phyloP scores from a whole-genome alignment of 108 stramenopile genomes.

The Craspedostauros australis region DNA sequence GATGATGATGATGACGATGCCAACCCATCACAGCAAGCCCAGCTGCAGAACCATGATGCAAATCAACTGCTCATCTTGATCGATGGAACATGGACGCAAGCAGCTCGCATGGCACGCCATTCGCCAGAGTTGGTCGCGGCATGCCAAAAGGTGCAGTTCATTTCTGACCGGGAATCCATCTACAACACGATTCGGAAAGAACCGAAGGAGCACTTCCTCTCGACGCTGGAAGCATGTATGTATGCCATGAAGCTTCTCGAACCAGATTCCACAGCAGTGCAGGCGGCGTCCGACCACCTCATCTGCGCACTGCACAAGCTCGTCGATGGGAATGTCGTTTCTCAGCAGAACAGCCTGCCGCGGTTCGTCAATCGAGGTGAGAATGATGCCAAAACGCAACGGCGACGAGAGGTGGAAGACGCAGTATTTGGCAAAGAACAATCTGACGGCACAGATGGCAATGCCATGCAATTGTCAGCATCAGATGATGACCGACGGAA shows the following conservation, averaged over 20 bases:
- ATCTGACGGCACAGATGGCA: too few species aligned
- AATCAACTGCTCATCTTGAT: slow-evolving; percentile 33
- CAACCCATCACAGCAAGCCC: background rate
- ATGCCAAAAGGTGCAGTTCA: slow-evolving; percentile 38
- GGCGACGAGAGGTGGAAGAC: slow-evolving; percentile 11
- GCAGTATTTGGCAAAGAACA: too few species aligned
- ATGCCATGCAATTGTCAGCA: too few species aligned
- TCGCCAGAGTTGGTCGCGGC: slow-evolving; percentile 33
- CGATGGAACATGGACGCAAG: slow-evolving; percentile 63
- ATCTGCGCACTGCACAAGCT: slow-evolving; percentile 12
- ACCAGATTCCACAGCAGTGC: slow-evolving; percentile 1
- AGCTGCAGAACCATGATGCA: background rate
- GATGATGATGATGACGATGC: background rate
- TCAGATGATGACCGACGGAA: too few species aligned
- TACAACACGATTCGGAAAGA: slow-evolving; percentile 47
- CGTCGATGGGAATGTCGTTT: slow-evolving; percentile 22
- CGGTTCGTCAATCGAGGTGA: slow-evolving; percentile 8
- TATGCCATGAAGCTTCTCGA: slow-evolving; percentile 28
- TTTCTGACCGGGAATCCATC: slow-evolving; percentile 17
- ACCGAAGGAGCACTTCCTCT: slow-evolving; percentile 46
- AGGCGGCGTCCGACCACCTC: slow-evolving; percentile 7
- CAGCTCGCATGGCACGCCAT: slow-evolving; percentile 41
- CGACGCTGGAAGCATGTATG: slow-evolving; percentile 48
- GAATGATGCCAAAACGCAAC: slow-evolving; percentile 6
- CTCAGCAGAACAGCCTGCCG: slow-evolving; percentile 3